A percentile compares a stretch with the other conserved stretches of the same genome.
Conservation (phyloP, 371 early-diverging fungal species). For the Haplosporangium sp. region DNA sequence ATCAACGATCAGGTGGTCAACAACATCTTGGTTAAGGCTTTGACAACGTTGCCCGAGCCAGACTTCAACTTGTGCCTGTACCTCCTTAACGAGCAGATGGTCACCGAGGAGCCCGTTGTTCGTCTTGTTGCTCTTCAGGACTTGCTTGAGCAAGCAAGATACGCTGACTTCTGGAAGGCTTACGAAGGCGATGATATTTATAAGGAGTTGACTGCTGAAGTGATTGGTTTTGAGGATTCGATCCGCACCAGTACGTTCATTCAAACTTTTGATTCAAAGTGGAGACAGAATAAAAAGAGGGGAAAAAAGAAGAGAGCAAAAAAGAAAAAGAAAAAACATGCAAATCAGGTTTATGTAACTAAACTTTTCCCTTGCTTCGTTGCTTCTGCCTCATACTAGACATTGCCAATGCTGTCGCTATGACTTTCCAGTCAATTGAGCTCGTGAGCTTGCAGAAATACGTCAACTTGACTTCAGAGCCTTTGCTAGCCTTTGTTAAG, state of each 20-base stretch:
- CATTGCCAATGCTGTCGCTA: constrained; percentile 77
- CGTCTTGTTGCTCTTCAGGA: constrained; percentile 81
- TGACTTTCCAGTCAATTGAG: constrained; percentile 86
- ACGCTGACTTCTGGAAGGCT: constrained; percentile 83
- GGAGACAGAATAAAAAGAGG: not conserved
- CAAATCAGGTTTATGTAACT: not conserved
- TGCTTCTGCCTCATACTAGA: constrained; percentile 16
- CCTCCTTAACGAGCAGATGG: constrained; percentile 81
- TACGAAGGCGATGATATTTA: constrained; percentile 65
- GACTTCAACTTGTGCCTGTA: constrained; percentile 92
- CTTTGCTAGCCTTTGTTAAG: constrained; percentile 70
- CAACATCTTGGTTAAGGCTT: constrained; percentile 84
- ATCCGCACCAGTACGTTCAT: constrained; percentile 68
- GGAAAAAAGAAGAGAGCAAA: not conserved
- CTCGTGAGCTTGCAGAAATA: constrained; percentile 66
- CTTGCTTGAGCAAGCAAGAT: constrained; percentile 83
- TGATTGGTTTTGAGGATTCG: constrained; percentile 78
- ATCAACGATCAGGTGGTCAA: constrained; percentile 77
- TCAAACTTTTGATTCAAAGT: not conserved
- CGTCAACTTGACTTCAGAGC: constrained; percentile 70
- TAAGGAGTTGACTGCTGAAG: constrained; percentile 69
- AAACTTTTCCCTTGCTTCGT: not conserved
- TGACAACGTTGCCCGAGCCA: constrained; percentile 86
- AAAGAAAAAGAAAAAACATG: not conserved
- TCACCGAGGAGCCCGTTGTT: constrained; percentile 70